Evolutionary conservation across 306 rosid species (phyloP), one percentile per base, ranked within the genome.

Genomic region (Oemleria cerasiformis): DNA sequence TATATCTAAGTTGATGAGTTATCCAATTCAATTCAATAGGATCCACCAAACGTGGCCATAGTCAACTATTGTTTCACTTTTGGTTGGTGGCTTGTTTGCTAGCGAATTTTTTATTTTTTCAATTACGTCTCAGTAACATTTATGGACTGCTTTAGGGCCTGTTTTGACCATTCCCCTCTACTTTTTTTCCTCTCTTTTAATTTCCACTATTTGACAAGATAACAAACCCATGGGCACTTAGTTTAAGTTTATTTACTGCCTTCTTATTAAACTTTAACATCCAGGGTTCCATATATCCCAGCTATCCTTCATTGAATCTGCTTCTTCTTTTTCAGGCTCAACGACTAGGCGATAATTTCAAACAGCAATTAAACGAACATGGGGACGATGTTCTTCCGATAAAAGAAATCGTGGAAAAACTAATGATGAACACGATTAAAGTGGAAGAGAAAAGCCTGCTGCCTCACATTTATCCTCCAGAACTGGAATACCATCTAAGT

Each of bases 341-440:
- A 71, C 78, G 96, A 66, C 73, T 93, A 67, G 74, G 80, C 68
- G 79, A 78, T 23, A 78, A 25, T 85, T 91, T 93, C 85, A 68
- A 79, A 64, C 86, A 81, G 80, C 41, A 81, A 10, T 14, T 91
- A 49, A 73, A 67, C 41, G 72, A 80, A 54, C 71, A 71, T 4
- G 83, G 85, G 34, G 88, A 36, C 36, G 15, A 86, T 65, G 91
- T 88, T 66, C 71, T 82, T 67, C 87, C 86, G 0, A 20, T 80
- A 2, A 77, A 84, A 71, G 94, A 86, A 78, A 86, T 87, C 91
- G 81, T 84, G 47, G 86, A 82, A 77, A 80, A 87, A 45, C 82
- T 94, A 42, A 83, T 91, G 96, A 88, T 74, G 57, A 71, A 87
- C 83, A 83, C 82, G 6, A 17, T 73, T 38, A 89, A 79, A 85